phyloP scores from a whole-genome alignment of 169 alveolate genomes.

The Cryptosporidium sp. region DNA sequence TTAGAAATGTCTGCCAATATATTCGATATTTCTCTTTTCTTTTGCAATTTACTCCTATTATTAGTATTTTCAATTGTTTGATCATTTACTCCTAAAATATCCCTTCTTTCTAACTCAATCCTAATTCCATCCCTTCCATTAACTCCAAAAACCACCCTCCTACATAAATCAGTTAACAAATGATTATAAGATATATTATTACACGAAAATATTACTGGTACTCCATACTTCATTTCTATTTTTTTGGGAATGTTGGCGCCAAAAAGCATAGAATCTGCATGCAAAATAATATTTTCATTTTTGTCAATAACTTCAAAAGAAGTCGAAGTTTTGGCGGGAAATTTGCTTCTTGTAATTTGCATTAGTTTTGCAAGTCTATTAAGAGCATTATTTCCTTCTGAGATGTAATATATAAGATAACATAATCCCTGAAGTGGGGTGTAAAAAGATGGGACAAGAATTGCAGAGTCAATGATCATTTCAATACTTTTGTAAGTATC shows the following conservation, averaged over 20 bases:
- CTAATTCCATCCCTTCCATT: slow-evolving; percentile 7
- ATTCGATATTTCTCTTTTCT: background rate
- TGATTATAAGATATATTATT: slow-evolving; percentile 35
- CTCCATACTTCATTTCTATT: slow-evolving; percentile 17
- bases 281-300: slow-evolving; percentile 1
- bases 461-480: slow-evolving; percentile 57
- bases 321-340: background rate
- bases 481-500: slow-evolving; percentile 52
- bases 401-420: slow-evolving; percentile 48
- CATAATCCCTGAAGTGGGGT: slow-evolving; percentile 61
- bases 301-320: background rate
- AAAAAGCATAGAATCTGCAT: slow-evolving; percentile 18
- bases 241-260: background rate
- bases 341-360: slow-evolving; percentile 15
- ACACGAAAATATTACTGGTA: slow-evolving; percentile 24
- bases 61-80: background rate
- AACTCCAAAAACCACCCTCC: slow-evolving; percentile 27
- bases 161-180: slow-evolving; percentile 7
- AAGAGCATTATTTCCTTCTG: slow-evolving; percentile 69
- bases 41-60: background rate
- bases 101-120: background rate
- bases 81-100: background rate
- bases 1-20: slow-evolving; percentile 18
- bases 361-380: slow-evolving; percentile 34
- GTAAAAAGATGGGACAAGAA: slow-evolving; percentile 66